Evolutionary conservation across 2,329 filamentous ascomycete species (phyloP).

Genomic region (Karstenula rhodostoma): DNA sequence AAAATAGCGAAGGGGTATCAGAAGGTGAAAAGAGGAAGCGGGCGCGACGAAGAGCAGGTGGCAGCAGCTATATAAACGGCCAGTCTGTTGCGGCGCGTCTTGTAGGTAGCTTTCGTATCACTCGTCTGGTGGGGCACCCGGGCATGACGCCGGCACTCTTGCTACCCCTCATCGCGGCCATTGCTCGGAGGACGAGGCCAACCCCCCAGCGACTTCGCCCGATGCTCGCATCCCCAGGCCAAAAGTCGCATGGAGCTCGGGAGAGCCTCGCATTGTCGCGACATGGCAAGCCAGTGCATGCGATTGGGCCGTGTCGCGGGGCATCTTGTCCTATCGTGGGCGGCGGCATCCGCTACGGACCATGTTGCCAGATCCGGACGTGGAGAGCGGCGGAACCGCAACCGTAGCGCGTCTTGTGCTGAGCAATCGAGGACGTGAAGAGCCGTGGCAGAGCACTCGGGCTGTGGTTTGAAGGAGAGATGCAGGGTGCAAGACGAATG

Average conservation of each 20-base stretch:
- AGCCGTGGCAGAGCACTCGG: background rate
- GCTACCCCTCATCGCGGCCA: constrained; percentile 32
- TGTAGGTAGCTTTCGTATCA: constrained; percentile 36
- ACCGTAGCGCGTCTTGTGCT: background rate
- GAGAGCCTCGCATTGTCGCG: constrained; percentile 1
- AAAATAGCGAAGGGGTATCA: constrained; percentile 7
- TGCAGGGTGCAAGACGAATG: background rate
- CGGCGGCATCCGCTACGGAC: constrained; percentile 18
- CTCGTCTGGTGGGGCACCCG: constrained; percentile 4
- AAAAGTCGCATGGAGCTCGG: constrained; percentile 35
- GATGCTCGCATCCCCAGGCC: constrained; percentile 36
- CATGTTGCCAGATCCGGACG: constrained; percentile 19
- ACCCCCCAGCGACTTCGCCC: constrained; percentile 28
- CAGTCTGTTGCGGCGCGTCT: constrained; percentile 29
- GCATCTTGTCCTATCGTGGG: constrained; percentile 15
- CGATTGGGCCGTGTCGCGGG: constrained; percentile 13
- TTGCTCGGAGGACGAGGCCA: constrained; percentile 28
- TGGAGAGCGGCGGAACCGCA: constrained; percentile 15
- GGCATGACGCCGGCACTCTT: constrained; percentile 28
- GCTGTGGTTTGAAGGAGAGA: background rate
- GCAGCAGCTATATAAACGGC: constrained; percentile 16
- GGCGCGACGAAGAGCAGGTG: constrained; percentile 12
- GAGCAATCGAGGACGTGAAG: background rate
- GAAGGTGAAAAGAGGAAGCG: constrained; percentile 16
- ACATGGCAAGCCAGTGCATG: background rate